Percentiles rank a stretch among this genome's conserved stretches.
Evolutionary conservation across 768 basidiomycete species (phyloP).

Genomic region (Amanita rimosa): DNA sequence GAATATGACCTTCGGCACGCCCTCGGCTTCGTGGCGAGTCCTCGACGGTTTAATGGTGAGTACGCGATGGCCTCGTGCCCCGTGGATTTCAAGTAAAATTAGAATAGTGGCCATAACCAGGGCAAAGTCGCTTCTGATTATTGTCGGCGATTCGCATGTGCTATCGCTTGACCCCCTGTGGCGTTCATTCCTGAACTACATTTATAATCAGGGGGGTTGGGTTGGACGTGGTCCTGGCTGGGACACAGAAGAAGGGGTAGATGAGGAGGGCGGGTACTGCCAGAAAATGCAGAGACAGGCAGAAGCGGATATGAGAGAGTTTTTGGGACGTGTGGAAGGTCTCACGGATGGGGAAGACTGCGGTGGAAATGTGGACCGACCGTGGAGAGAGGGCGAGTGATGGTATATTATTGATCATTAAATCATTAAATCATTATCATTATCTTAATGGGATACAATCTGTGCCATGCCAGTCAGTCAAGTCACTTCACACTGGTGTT

Average conservation of each 20-base stretch:
- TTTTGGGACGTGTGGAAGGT: slow-evolving; percentile 23
- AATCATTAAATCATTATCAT: too few relatives aligned
- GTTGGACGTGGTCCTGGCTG: slow-evolving; percentile 33
- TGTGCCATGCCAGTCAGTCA: too few relatives aligned
- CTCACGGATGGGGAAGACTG: slow-evolving; percentile 20
- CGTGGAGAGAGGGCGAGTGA: slow-evolving; percentile 31
- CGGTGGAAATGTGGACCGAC: slow-evolving; percentile 26
- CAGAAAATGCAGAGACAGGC: slow-evolving; percentile 19
- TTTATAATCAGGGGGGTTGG: slow-evolving; percentile 45
- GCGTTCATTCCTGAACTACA: slow-evolving; percentile 48
- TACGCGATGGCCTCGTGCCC: background rate
- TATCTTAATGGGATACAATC: background rate
- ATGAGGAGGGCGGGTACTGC: slow-evolving; percentile 29
- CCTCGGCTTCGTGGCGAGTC: slow-evolving; percentile 47
- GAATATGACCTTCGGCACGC: slow-evolving; percentile 44
- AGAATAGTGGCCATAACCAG: slow-evolving; percentile 47
- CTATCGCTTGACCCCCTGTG: slow-evolving; percentile 53
- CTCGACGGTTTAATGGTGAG: slow-evolving; percentile 49
- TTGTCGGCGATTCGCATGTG: slow-evolving; percentile 48
- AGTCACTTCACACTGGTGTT: too few relatives aligned
- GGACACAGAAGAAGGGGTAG: slow-evolving; percentile 30
- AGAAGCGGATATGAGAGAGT: slow-evolving; percentile 30
- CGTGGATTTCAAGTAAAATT: background rate
- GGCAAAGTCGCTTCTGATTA: slow-evolving; percentile 46
- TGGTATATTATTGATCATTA: too few relatives aligned